Base-by-base conservation (phyloP, 371 early-diverging fungal species). In the Apophysomyces variabilis region DNA sequence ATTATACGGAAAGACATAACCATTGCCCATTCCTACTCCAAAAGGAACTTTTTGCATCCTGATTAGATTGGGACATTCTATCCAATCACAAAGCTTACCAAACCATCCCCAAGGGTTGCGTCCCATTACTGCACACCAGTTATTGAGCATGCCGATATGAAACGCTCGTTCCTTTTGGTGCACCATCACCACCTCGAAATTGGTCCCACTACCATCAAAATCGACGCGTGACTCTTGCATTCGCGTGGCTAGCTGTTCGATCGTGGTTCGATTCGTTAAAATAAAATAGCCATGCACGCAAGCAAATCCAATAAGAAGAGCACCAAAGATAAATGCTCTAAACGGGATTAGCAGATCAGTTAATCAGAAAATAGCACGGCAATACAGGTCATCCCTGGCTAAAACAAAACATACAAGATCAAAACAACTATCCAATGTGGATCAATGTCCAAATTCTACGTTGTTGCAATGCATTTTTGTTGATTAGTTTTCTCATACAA, bases 181-280 rank as follows among this genome's bases (percentile, higher is more conserved):
- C 2, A 81, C 75, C 3, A 72, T 64, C 36, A 85, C 84, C 13
- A 85, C 75, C 66, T 87, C 85, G 66, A 71, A 78, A 43, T 70
- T 76, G 7, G 61, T 65, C 1, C 85, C 85, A 61, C 66, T 75
- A 57, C 36, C 69, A 71, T 68, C 85, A 68, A 72, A 85, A 39
- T 77, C 87, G 43, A 68, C 78, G 60, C 77, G 78, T 12, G 76
- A 74, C 35, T 83, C 80, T 5, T 76, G 65, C 12, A 66, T 65
- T 21, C 85, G 80, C 13, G 78, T 78, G 12, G 71, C 64, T 12
- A 85, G 74, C 59, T 81, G 79, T 61, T 87, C 87, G 32, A 87
- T 85, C 0, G 87, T 87, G 0, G 87, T 85, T 45, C 78, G 72
- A 62, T 87, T 87, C 50, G 72, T 54, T 7, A 85, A 57, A 21